Base-by-base conservation (phyloP, 73 alveolate species). In the Vitrella brassicaformis region DNA sequence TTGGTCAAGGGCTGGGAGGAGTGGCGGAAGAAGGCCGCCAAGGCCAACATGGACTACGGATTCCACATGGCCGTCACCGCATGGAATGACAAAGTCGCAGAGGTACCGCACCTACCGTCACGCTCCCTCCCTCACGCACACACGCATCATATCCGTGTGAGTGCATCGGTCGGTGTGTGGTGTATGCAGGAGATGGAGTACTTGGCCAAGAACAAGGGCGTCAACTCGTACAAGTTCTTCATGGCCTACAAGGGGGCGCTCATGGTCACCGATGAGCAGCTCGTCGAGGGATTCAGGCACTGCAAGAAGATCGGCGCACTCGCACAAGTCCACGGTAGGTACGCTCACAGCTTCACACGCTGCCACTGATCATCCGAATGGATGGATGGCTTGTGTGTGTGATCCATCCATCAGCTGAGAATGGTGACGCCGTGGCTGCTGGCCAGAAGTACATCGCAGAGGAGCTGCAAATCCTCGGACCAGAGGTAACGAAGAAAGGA, bases 291-390 rank as follows among this genome's bases (percentile, higher is more conserved):
- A 30, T 71, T 84, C 71, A 64, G 80, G 30, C 45, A 87, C 67
- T 80, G 88, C 68, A 84, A 79, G 47, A 87, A 80, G 66, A 31
- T 84, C 28, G 90, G 90, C 31, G 82, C 85, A n/a, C 74, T 84
- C 28, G 79, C 78, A 0, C 79, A 79, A 87, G 90, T 84, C 19
- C 90, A 84, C 71, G n/a, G n/a, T n/a, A n/a, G n/a, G n/a, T n/a
- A n/a, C n/a, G n/a, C n/a, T n/a, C n/a, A n/a, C n/a, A n/a, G n/a
- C n/a, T n/a, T n/a, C n/a, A n/a, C n/a, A n/a, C n/a, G n/a, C n/a
- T n/a, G n/a, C n/a, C n/a, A n/a, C n/a, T n/a, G n/a, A n/a, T n/a
- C n/a, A n/a, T n/a, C n/a, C n/a, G n/a, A n/a, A n/a, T n/a, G n/a
- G n/a, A n/a, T n/a, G n/a, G n/a, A n/a, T n/a, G n/a, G n/a, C n/a